phyloP scores from a whole-genome alignment of 1,284 basidiomycete species.

The Anthracocystis walkeri region DNA sequence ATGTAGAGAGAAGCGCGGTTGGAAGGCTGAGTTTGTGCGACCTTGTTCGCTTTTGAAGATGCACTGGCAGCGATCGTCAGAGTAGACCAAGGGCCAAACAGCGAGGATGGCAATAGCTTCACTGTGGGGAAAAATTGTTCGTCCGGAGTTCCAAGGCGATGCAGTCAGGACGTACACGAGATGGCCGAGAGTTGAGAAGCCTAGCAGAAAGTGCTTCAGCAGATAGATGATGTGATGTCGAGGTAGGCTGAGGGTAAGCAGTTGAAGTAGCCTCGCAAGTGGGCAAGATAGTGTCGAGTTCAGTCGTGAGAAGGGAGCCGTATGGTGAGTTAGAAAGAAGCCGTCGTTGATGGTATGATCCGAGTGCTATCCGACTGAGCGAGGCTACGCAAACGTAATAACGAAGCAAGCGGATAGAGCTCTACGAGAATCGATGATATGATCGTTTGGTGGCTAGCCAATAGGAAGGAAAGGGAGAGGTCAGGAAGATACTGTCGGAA shows the following conservation, averaged over 20 bases:
- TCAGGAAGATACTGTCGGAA: background rate
- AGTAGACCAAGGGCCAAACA: too few species aligned
- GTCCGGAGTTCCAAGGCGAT: too few species aligned
- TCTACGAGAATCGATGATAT: background rate
- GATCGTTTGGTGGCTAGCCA: background rate
- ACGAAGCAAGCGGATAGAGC: background rate
- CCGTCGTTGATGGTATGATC: background rate
- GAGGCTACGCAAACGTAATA: too few species aligned
- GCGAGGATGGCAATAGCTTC: too few species aligned
- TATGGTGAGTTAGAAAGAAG: background rate
- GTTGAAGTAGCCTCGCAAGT: background rate
- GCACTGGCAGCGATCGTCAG: too few species aligned
- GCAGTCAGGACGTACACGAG: background rate
- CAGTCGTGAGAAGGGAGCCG: background rate
- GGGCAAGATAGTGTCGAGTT: background rate
- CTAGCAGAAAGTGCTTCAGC: background rate
- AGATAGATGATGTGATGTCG: background rate
- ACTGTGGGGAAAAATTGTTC: too few species aligned
- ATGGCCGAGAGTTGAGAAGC: background rate
- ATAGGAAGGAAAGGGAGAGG: background rate
- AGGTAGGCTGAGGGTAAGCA: background rate
- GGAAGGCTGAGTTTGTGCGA: background rate
- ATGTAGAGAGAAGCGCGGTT: conserved; percentile 7
- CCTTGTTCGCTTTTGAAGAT: background rate
- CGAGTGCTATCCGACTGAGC: too few species aligned